Percentiles rank a stretch among this genome's conserved stretches.
These are phyloP conservation scores for Cucumis hystrix DNA, from an alignment of 306 rosid species.

Conservation along the genomic window DNA sequence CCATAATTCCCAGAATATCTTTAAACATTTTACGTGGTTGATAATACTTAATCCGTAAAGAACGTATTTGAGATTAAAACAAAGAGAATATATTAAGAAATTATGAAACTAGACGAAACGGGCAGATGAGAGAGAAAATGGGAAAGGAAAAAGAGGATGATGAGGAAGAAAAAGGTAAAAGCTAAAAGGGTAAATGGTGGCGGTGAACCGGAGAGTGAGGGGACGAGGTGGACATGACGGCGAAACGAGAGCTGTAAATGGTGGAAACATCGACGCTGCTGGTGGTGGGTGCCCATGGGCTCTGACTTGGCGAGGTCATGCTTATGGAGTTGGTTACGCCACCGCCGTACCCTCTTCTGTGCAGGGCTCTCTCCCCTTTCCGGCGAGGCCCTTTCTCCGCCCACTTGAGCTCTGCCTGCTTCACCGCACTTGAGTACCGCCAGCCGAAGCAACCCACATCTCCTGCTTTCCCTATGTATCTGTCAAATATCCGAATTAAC, in stretches of 20 bases:
- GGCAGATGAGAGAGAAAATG: background rate
- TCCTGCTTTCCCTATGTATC: conserved; percentile 73
- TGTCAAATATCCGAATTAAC: conserved; percentile 1
- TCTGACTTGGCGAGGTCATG: conserved; percentile 11
- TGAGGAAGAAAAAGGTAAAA: background rate
- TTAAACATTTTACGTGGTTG: no score
- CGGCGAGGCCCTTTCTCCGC: conserved; percentile 72
- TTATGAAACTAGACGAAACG: background rate
- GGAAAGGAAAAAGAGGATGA: no score
- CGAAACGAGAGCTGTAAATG: conserved; percentile 33
- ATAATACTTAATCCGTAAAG: no score
- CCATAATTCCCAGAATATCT: no score
- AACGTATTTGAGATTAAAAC: background rate
- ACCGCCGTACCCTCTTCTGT: conserved; percentile 14
- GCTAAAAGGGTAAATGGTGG: conserved; percentile 40
- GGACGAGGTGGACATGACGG: conserved; percentile 24
- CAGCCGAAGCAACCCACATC: conserved; percentile 32
- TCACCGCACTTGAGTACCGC: conserved; percentile 41
- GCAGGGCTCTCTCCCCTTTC: conserved; percentile 12
- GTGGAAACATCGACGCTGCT: conserved; percentile 9
- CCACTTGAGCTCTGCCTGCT: conserved; percentile 59
- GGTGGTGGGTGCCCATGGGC: conserved; percentile 5
- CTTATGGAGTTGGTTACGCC: conserved; percentile 1
- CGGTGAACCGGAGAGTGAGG: conserved; percentile 12
- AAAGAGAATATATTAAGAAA: background rate